Evolutionary conservation across 257 asterid species (phyloP).

Genomic region (Solanum ahanhuiri): DNA sequence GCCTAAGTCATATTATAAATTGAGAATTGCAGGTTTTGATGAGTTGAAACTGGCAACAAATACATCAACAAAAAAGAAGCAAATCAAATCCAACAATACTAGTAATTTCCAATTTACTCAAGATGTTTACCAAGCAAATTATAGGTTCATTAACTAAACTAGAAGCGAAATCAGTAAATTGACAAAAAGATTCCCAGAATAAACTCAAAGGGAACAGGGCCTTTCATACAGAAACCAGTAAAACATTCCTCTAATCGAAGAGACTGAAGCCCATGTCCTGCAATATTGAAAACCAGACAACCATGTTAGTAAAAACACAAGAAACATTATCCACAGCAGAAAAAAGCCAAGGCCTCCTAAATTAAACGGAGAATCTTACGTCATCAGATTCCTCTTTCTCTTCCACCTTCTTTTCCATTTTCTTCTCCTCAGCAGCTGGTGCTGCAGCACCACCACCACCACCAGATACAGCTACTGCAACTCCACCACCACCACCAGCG

Average conservation of each 20-base stretch:
- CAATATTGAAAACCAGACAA: background rate
- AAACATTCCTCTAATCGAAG: background rate
- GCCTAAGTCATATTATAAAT: background rate
- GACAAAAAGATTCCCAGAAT: background rate
- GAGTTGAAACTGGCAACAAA: background rate
- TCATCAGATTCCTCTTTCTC: conserved; percentile 2
- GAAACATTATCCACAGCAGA: background rate
- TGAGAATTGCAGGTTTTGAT: background rate
- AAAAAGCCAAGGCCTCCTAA: background rate
- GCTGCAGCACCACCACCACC: background rate
- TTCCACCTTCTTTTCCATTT: background rate
- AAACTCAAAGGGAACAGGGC: background rate
- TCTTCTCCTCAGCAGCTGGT: background rate
- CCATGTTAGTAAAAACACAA: background rate
- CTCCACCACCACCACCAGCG: conserved; percentile 1
- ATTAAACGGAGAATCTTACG: background rate
- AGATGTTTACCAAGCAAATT: background rate
- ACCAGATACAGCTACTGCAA: conserved; percentile 2
- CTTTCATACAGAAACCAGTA: background rate
- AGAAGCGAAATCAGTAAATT: background rate
- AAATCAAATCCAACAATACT: background rate
- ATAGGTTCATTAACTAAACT: background rate
- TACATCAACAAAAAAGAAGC: background rate
- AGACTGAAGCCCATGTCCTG: conserved; percentile 6
- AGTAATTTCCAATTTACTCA: background rate